Percentiles rank a stretch among this genome's conserved stretches.
phyloP scores from a whole-genome alignment of 2,329 filamentous ascomycete genomes.

The Elsinoe perseae region DNA sequence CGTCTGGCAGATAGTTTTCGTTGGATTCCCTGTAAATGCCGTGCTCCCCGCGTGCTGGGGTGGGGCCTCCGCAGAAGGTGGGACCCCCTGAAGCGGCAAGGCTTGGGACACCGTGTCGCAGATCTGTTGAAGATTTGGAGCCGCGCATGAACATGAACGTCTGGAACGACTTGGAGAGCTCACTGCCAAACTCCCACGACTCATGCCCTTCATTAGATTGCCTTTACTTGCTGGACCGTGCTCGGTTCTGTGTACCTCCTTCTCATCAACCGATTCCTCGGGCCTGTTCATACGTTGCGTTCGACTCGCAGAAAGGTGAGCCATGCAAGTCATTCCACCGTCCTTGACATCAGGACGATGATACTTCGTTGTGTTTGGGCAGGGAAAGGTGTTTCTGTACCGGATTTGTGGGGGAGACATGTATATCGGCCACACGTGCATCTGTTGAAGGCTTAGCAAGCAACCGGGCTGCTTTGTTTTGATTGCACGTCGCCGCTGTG shows the following conservation, averaged over 20 bases:
- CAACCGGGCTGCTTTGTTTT: background rate
- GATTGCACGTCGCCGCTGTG: conserved; percentile 7
- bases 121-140: conserved; percentile 1
- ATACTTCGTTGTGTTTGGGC: background rate
- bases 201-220: background rate
- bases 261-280: background rate
- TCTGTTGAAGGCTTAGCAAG: conserved; percentile 9
- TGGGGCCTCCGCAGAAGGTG: conserved; percentile 12
- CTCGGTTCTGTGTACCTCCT: background rate
- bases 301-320: background rate
- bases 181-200: background rate
- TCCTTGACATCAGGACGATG: background rate
- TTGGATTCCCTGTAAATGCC: conserved; percentile 12
- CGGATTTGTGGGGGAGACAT: background rate
- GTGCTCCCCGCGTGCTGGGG: conserved; percentile 10
- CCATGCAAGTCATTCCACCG: background rate
- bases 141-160: background rate
- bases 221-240: conserved; percentile 2
- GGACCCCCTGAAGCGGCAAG: conserved; percentile 6
- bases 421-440: background rate
- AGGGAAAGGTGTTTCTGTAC: background rate
- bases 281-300: background rate
- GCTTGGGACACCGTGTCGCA: background rate
- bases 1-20: conserved; percentile 14
- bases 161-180: conserved; percentile 6